phyloP scores from a whole-genome alignment of 768 basidiomycete genomes.

The Piloderma croceum region DNA sequence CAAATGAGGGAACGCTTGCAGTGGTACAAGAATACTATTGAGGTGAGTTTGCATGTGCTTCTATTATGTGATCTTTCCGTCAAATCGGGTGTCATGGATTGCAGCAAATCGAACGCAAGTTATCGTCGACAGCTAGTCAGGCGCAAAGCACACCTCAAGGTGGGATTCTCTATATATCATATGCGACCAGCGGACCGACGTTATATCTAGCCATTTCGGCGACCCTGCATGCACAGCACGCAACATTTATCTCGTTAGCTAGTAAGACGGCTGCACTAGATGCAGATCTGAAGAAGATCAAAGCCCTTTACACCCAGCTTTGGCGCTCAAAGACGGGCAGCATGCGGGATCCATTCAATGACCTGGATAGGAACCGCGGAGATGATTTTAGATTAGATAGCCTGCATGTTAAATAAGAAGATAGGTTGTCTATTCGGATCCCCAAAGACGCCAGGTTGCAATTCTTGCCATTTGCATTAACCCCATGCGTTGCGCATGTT shows the following conservation, averaged over 20 bases:
- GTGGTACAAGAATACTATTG: conserved; percentile 79
- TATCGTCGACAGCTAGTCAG: conserved; percentile 60
- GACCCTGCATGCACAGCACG: conserved; percentile 75
- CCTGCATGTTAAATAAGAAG: conserved; percentile 34
- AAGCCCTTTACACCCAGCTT: conserved; percentile 65
- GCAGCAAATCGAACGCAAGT: conserved; percentile 80
- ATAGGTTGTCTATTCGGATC: too few relatives aligned
- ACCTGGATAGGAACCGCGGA: conserved; percentile 33
- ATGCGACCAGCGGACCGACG: conserved; percentile 7
- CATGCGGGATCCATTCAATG: conserved; percentile 76
- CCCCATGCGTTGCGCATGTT: too few relatives aligned
- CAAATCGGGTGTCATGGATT: conserved; percentile 1
- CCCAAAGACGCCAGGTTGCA: too few relatives aligned
- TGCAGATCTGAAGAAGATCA: conserved; percentile 71
- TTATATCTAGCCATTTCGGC: conserved; percentile 54
- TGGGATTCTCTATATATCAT: conserved; percentile 22
- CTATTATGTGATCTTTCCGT: background rate
- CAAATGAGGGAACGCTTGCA: conserved; percentile 66
- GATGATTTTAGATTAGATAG: conserved; percentile 47
- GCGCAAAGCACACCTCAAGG: conserved; percentile 72
- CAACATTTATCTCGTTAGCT: conserved; percentile 71
- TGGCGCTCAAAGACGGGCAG: conserved; percentile 81
- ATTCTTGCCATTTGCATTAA: too few relatives aligned
- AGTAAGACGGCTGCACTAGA: conserved; percentile 71
- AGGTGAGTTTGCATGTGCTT: conserved; percentile 50